phyloP scores from a whole-genome alignment of 1,284 basidiomycete species.

The Trichosporon sp. region DNA sequence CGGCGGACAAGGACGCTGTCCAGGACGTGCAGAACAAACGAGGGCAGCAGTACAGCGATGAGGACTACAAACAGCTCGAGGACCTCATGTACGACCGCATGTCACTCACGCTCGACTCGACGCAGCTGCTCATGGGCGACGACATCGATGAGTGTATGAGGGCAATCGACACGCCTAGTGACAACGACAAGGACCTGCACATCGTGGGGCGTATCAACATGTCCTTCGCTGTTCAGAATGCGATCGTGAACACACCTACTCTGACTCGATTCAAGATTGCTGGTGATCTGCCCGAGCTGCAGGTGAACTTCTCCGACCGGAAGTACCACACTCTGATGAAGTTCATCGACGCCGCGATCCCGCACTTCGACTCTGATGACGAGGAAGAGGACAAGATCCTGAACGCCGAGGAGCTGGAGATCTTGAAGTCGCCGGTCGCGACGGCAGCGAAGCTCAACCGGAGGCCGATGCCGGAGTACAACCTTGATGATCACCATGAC shows the following conservation, averaged over 20 bases:
- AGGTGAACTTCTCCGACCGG: constrained; percentile 88
- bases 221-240: constrained; percentile 84
- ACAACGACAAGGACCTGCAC: constrained; percentile 60
- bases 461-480: constrained; percentile 54
- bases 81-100: constrained; percentile 96
- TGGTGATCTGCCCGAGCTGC: constrained; percentile 80
- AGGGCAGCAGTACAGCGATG: constrained; percentile 77
- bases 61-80: constrained; percentile 83
- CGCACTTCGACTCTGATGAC: constrained; percentile 63
- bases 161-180: constrained; percentile 58
- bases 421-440: background rate
- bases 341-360: constrained; percentile 85
- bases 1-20: constrained; percentile 78
- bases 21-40: constrained; percentile 79
- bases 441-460: background rate
- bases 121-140: constrained; percentile 86
- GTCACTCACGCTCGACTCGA: constrained; percentile 74
- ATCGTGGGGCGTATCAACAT: constrained; percentile 91
- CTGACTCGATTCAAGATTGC: constrained; percentile 88
- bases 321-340: constrained; percentile 93
- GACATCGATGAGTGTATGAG: constrained; percentile 74
- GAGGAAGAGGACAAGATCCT: constrained; percentile 3
- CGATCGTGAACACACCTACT: constrained; percentile 81
- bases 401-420: background rate
- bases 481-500: constrained; percentile 55